Conservation (phyloP, 192 early-diverging fungal genomes). For the Coemansia sp. region DNA sequence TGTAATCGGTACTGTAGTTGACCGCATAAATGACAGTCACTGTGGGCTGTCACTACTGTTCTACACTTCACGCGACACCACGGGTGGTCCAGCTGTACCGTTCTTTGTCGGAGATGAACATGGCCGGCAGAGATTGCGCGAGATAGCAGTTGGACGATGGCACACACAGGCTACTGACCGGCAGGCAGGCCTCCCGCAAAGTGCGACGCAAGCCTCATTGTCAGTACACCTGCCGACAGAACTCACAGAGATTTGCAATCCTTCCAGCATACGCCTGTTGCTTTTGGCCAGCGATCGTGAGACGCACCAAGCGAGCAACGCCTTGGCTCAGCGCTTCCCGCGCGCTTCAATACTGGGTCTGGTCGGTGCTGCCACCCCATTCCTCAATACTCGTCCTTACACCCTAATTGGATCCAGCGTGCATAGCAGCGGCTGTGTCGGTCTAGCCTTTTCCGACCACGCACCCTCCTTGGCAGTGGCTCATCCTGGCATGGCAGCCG, state of each 20-base stretch:
- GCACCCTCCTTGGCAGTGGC: background rate
- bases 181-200: background rate
- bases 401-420: slow-evolving; percentile 16
- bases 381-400: slow-evolving; percentile 37
- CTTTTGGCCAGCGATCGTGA: slow-evolving; percentile 37
- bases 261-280: slow-evolving; percentile 13
- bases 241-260: slow-evolving; percentile 10
- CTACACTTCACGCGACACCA: background rate
- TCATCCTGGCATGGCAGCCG: background rate
- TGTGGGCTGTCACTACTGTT: slow-evolving; percentile 27
- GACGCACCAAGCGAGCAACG: slow-evolving; percentile 28
- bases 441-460: slow-evolving; percentile 23
- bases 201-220: slow-evolving; percentile 30
- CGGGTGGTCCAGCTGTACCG: background rate
- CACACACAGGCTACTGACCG: slow-evolving; percentile 28
- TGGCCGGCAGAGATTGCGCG: slow-evolving; percentile 43
- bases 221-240: slow-evolving; percentile 25
- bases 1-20: background rate
- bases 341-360: slow-evolving; percentile 35
- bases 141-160: slow-evolving; percentile 43
- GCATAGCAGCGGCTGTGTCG: slow-evolving; percentile 25
- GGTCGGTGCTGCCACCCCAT: slow-evolving; percentile 42
- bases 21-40: background rate
- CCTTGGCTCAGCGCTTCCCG: slow-evolving; percentile 30
- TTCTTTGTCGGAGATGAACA: slow-evolving; percentile 47